Percentiles rank a stretch among this genome's conserved stretches.
Conservation (phyloP, 495 filamentous ascomycete genomes). For the Penicillium salamii region DNA sequence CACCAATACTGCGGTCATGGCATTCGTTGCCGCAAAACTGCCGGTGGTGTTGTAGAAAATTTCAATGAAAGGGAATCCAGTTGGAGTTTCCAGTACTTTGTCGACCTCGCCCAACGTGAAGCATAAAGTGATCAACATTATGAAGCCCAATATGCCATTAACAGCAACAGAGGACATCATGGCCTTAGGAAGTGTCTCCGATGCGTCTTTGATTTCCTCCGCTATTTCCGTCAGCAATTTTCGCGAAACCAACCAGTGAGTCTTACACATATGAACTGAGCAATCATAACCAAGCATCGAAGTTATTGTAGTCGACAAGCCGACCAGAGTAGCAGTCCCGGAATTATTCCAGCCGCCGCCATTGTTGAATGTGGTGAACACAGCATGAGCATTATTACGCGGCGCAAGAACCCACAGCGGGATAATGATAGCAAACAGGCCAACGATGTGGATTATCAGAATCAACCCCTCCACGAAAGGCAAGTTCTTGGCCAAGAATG, state of each 20-base stretch:
- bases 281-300: constrained; percentile 56
- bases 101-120: constrained; percentile 53
- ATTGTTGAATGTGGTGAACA: constrained; percentile 54
- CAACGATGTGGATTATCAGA: constrained; percentile 58
- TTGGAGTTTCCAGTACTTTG: constrained; percentile 31
- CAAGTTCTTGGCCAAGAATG: constrained; percentile 47
- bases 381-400: constrained; percentile 39
- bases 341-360: constrained; percentile 53
- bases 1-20: constrained; percentile 50
- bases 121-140: constrained; percentile 51
- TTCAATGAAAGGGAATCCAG: constrained; percentile 53
- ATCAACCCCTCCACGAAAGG: constrained; percentile 57
- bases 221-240: constrained; percentile 28
- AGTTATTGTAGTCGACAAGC: constrained; percentile 49
- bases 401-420: constrained; percentile 54
- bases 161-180: constrained; percentile 49
- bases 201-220: constrained; percentile 58
- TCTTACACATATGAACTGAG: constrained; percentile 53
- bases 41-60: constrained; percentile 51
- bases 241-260: neutral
- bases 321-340: constrained; percentile 54
- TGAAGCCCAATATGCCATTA: constrained; percentile 50
- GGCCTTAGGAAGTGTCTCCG: constrained; percentile 51
- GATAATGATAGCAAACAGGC: constrained; percentile 61
- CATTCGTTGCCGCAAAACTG: constrained; percentile 41